Base-by-base conservation (phyloP, 305 asterid species). In the Solanum hybrid region DNA sequence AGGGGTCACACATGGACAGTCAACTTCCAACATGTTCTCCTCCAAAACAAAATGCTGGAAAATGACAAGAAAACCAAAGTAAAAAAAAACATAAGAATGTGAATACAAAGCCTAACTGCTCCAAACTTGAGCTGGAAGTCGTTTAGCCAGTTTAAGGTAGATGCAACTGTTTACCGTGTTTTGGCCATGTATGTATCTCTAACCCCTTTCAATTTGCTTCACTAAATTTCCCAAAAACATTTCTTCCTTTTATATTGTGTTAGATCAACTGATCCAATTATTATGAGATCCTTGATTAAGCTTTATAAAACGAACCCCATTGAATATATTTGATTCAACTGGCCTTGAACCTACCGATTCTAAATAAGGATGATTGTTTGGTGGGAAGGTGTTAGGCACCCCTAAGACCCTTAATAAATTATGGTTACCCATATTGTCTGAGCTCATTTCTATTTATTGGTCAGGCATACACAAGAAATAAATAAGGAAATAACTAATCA, bases 31-130 rank as follows among this genome's bases (percentile, higher is more conserved):
- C 93, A 91, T 91, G 73, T 89, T 90, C 89, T 91, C 92, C 75
- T 90, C 92, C 83, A 90, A 70, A 82, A 91, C 93, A 88, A 91
- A 91, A 89, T 91, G 93, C 93, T 91, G 93, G 39, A 91, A 45
- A 6, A 68, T 72, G 87, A 78, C 89, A 88, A 37, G 88, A 32
- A 83, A 91, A 83, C 8, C 27, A 61, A 57, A 33, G 88, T 84
- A 38, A 10, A 29, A 45, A 45, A 84, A 20, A 84, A 5, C 75
- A 31, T 10, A 73, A 84, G 88, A 80, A 65, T 27, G 73, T 24
- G 79, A 26, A 89, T 34, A 33, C n/a, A 83, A 51, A 33, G 75
- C 57, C 31, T 85, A 76, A 77, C 87, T 10, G 79, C 36, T 34
- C 32, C 17, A 87, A 27, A 26, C 36, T 7, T 38, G 70, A 81